These are phyloP conservation scores for Solanum virginianum DNA, from an alignment of 257 asterid species.

Conservation along the genomic window DNA sequence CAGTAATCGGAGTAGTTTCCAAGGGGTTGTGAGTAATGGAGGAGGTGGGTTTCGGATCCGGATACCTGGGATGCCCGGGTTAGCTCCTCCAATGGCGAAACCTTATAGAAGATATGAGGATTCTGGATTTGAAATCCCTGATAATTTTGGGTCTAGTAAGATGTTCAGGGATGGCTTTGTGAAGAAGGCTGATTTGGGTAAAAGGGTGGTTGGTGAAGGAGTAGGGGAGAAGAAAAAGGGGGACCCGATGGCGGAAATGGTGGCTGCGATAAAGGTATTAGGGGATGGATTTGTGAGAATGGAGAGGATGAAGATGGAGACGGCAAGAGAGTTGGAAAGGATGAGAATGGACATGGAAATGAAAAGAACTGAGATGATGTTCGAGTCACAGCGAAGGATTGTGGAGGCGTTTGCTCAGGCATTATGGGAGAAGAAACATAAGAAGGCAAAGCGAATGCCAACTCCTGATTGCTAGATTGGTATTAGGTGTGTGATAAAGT, in stretches of 20 bases:
- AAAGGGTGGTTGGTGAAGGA: conserved; percentile 13
- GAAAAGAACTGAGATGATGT: conserved; percentile 91
- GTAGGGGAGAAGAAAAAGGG: conserved; percentile 15
- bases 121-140: conserved; percentile 9
- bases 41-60: conserved; percentile 62
- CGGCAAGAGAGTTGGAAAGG: conserved; percentile 68
- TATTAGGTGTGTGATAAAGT: not conserved
- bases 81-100: conserved; percentile 12
- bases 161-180: conserved; percentile 22
- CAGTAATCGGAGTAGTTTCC: conserved; percentile 12
- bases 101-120: conserved; percentile 31
- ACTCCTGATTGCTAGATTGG: conserved; percentile 9
- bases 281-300: conserved; percentile 86
- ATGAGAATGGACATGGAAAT: conserved; percentile 96
- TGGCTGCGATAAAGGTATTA: conserved; percentile 46
- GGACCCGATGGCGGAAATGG: conserved; percentile 44
- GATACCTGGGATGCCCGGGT: conserved; percentile 41
- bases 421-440: conserved; percentile 32
- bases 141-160: conserved; percentile 37
- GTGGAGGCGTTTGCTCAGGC: conserved; percentile 67
- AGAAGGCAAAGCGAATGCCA: conserved; percentile 44
- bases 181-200: conserved; percentile 21
- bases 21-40: conserved; percentile 34
- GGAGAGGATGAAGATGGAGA: conserved; percentile 95
- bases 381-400: conserved; percentile 76